phyloP scores from a whole-genome alignment of 176 grass and related monocot species.

The Rhynchospora tenuis region DNA sequence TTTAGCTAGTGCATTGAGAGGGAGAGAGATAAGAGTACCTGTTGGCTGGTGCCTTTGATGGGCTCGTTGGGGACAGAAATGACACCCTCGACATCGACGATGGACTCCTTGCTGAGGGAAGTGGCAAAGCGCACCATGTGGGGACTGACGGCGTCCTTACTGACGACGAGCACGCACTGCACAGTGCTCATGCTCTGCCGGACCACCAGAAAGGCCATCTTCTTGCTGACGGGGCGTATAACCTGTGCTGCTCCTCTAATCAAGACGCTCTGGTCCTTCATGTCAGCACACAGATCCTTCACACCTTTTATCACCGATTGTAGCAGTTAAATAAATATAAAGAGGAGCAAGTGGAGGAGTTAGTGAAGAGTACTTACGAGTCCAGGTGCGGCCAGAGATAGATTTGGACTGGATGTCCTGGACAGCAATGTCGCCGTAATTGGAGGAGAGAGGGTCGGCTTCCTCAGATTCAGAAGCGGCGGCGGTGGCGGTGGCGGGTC shows the following conservation, averaged over 20 bases:
- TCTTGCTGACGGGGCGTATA: conserved; percentile 75
- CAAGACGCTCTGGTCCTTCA: conserved; percentile 42
- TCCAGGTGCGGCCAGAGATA: conserved; percentile 53
- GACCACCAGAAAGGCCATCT: conserved; percentile 89
- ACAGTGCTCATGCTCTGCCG: conserved; percentile 73
- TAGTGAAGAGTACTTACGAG: too few species aligned
- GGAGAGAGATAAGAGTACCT: conserved; percentile 30
- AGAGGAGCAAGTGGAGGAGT: too few species aligned
- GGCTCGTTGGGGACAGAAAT: conserved; percentile 71
- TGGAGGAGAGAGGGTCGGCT: conserved; percentile 39
- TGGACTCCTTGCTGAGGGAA: conserved; percentile 77
- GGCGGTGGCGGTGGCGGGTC: neutral
- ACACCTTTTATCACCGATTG: conserved; percentile 19
- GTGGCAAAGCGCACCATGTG: conserved; percentile 88
- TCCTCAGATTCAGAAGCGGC: neutral
- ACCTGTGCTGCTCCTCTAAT: conserved; percentile 54
- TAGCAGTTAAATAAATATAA: too few species aligned
- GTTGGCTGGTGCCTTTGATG: conserved; percentile 87
- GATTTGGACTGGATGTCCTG: conserved; percentile 86
- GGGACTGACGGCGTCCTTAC: conserved; percentile 59
- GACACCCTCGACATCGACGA: conserved; percentile 74
- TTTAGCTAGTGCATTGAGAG: too few species aligned
- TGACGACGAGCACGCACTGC: conserved; percentile 74
- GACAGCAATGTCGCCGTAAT: conserved; percentile 58
- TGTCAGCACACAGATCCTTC: conserved; percentile 28